Conservation (phyloP, 768 basidiomycete species). For the Trametes cinnabarina region DNA sequence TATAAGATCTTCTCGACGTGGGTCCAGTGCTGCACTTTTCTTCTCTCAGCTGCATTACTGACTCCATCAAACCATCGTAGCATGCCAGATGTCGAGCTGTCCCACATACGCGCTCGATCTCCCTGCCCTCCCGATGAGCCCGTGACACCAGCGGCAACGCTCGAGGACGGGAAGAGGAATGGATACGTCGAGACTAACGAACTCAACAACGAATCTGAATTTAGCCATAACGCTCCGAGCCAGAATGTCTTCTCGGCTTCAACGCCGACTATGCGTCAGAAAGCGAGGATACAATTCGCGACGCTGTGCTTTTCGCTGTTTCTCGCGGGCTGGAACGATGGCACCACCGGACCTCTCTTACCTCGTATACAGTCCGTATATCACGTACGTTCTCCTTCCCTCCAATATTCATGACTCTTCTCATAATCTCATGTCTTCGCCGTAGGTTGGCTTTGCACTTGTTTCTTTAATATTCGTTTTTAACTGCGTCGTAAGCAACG, state of each 20-base stretch:
- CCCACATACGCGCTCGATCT: constrained; percentile 10
- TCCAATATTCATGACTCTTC: neutral
- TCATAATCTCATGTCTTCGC: neutral
- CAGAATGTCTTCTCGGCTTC: neutral
- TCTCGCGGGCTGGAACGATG: constrained; percentile 77
- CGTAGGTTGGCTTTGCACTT: constrained; percentile 46
- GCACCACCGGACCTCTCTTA: constrained; percentile 68
- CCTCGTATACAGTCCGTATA: constrained; percentile 66
- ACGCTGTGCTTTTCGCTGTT: constrained; percentile 57
- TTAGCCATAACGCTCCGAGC: neutral
- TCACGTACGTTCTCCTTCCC: constrained; percentile 33
- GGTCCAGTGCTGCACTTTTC: too few relatives aligned
- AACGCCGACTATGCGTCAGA: constrained; percentile 11
- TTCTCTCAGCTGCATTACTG: too few relatives aligned
- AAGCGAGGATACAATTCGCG: constrained; percentile 45
- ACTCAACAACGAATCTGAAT: neutral
- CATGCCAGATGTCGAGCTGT: constrained; percentile 10
- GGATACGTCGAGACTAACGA: constrained; percentile 15
- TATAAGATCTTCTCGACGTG: too few relatives aligned
- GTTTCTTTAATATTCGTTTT: constrained; percentile 64
- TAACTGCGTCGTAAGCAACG: constrained; percentile 38
- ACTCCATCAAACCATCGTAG: neutral
- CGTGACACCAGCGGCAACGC: neutral
- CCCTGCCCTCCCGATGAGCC: constrained; percentile 12
- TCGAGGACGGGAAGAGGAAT: constrained; percentile 8